Evolutionary conservation across 2,329 filamentous ascomycete genomes (phyloP).

Genomic region (Trichoderma sp.): DNA sequence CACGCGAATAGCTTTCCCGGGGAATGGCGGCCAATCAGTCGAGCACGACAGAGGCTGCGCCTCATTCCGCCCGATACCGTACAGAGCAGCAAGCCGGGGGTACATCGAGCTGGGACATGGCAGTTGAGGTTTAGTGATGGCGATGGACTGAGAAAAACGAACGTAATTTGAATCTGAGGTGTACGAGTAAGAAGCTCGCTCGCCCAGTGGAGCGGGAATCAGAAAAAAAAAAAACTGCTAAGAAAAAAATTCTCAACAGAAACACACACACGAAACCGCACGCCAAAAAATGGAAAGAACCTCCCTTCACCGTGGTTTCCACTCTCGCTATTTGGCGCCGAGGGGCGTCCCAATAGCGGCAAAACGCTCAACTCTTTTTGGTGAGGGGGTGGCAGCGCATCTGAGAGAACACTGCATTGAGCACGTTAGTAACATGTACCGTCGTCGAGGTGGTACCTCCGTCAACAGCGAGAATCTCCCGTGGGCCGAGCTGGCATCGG

Average conservation of each 20-base stretch:
- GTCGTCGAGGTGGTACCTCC: not conserved
- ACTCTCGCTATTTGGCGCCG: constrained; percentile 15
- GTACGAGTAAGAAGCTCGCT: not conserved
- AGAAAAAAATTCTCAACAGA: not conserved
- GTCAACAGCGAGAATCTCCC: constrained; percentile 15
- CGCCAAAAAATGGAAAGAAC: constrained; percentile 4
- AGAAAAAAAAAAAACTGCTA: not conserved
- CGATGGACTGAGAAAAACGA: not conserved
- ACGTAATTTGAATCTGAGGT: not conserved
- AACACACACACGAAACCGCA: not conserved
- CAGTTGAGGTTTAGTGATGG: not conserved
- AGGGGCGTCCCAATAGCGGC: not conserved
- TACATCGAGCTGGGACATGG: not conserved
- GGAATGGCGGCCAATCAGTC: constrained; percentile 38
- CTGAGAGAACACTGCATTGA: not conserved
- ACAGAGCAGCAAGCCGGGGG: not conserved
- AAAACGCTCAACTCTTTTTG: not conserved
- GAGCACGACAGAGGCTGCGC: constrained; percentile 32
- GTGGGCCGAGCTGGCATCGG: constrained; percentile 14
- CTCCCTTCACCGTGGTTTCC: constrained; percentile 8
- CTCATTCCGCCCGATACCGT: constrained; percentile 30
- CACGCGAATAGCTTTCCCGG: constrained; percentile 12
- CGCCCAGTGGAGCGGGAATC: not conserved
- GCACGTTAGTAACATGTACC: not conserved
- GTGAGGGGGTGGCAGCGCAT: constrained; percentile 5